phyloP scores from a whole-genome alignment of 2,329 filamentous ascomycete genomes.

The Zasmidium angulare region DNA sequence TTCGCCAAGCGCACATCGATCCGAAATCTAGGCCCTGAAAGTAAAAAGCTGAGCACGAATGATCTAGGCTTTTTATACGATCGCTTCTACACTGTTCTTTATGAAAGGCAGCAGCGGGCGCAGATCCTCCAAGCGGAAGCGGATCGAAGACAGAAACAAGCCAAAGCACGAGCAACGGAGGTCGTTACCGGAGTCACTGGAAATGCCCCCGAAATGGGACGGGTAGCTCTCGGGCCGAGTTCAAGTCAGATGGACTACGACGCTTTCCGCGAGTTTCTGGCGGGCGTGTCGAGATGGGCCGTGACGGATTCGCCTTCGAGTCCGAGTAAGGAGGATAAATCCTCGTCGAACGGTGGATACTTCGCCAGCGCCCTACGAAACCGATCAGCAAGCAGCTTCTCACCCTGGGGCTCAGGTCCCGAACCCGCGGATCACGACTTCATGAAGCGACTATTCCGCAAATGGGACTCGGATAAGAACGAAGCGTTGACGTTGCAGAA shows the following conservation, averaged over 20 bases:
- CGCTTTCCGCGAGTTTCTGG: constrained; percentile 90
- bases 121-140: constrained; percentile 68
- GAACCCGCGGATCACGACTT: constrained; percentile 93
- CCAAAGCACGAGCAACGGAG: constrained; percentile 53
- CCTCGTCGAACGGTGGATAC: constrained; percentile 57
- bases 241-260: constrained; percentile 97
- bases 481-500: constrained; percentile 84
- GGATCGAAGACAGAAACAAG: constrained; percentile 67
- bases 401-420: constrained; percentile 60
- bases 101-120: constrained; percentile 84
- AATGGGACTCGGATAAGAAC: constrained; percentile 79
- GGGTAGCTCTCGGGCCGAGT: constrained; percentile 84
- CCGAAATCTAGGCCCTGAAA: constrained; percentile 90
- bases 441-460: constrained; percentile 78
- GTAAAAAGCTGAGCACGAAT: constrained; percentile 81
- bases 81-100: constrained; percentile 86
- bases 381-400: constrained; percentile 40
- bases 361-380: constrained; percentile 50
- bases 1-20: constrained; percentile 97
- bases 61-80: constrained; percentile 92
- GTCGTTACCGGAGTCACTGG: constrained; percentile 50
- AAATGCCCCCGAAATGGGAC: constrained; percentile 69
- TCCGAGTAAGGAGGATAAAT: constrained; percentile 52
- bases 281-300: constrained; percentile 85
- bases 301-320: constrained; percentile 78